These are phyloP conservation scores for Ceriops tagal DNA, from an alignment of 345 rosid species.

Conservation along the genomic window DNA sequence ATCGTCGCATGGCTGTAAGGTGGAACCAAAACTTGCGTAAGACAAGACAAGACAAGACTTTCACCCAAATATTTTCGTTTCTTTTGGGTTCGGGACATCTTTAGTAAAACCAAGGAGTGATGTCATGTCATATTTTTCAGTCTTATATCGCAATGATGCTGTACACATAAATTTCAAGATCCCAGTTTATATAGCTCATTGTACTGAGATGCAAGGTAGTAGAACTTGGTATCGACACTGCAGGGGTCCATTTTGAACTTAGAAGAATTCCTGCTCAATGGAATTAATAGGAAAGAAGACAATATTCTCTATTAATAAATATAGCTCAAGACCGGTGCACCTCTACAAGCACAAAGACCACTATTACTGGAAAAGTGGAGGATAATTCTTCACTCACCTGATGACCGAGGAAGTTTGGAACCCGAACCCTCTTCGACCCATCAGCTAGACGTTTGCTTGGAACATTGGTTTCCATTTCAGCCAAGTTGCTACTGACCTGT, in stretches of 20 bases:
- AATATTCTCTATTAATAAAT: too few relatives aligned
- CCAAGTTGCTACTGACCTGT: conserved; percentile 48
- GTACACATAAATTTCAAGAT: too few relatives aligned
- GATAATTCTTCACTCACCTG: conserved; percentile 32
- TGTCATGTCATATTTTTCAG: not conserved
- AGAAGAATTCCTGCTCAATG: too few relatives aligned
- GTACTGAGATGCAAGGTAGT: too few relatives aligned
- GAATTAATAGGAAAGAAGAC: too few relatives aligned
- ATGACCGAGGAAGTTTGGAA: conserved; percentile 46
- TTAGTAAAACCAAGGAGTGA: not conserved
- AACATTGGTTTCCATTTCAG: conserved; percentile 48
- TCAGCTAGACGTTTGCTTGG: conserved; percentile 75
- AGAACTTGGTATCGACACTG: too few relatives aligned
- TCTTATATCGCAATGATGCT: not conserved
- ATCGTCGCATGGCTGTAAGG: conserved; percentile 39
- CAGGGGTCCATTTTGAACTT: too few relatives aligned
- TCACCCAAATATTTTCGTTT: not conserved
- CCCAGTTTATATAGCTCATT: too few relatives aligned
- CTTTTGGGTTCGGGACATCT: not conserved
- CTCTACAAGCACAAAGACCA: too few relatives aligned
- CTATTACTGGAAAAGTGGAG: not conserved
- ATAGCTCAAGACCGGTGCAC: too few relatives aligned
- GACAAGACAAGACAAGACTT: not conserved
- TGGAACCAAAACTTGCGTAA: conserved; percentile 10
- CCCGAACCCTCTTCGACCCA: conserved; percentile 80